Base-by-base conservation (phyloP, 331 rosid species). In the Malus hybrid region DNA sequence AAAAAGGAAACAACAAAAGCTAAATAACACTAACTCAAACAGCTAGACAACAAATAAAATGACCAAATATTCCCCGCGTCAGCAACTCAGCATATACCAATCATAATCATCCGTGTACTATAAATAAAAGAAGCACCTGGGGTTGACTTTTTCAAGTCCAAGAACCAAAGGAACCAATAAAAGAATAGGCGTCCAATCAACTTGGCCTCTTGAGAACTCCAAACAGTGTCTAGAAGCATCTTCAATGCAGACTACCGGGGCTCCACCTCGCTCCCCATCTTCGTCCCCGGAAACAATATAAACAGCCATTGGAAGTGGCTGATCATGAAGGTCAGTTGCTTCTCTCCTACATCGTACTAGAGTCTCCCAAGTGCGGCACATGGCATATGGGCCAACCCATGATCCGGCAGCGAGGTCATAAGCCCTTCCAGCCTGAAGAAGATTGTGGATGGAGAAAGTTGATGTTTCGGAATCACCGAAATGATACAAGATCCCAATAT, bases 331-430 rank as follows among this genome's bases (percentile, higher is more conserved):
- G 75, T 77, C 87, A 76, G 53, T 68, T 33, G 19, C 72, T 75
- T 74, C 92, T 77, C 92, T 82, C 74, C 34, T 86, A 72, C 50
- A 79, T 63, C 90, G 88, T 68, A 87, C 88, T 60, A 94, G 87
- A 83, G 92, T 87, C 82, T 90, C 99, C 99, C 93, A 94, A 20
- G 99, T 76, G 67, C 96, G 96, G 78, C 99, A 94, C 96, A 94
- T 89, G 55, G 99, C 99, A 92, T 94, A 94, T n/a, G 99, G 99
- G 24, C 99, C 99, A 73, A 94, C 91, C 99, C 99, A 94, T 63
- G 97, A 94, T 58, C 99, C 99, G 68, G 90, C 93, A 66, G 97
- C 91, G n/a, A 94, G 93, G 76, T 84, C 89, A 81, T 94, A 94
- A 82, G 86, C 85, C 79, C 81, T 90, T 63, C 99, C 99, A 57